Evolutionary conservation across 1,139 yeast genomes (phyloP), one percentile per base, ranked within the genome.

Genomic region (Diutina scorzettiae): DNA sequence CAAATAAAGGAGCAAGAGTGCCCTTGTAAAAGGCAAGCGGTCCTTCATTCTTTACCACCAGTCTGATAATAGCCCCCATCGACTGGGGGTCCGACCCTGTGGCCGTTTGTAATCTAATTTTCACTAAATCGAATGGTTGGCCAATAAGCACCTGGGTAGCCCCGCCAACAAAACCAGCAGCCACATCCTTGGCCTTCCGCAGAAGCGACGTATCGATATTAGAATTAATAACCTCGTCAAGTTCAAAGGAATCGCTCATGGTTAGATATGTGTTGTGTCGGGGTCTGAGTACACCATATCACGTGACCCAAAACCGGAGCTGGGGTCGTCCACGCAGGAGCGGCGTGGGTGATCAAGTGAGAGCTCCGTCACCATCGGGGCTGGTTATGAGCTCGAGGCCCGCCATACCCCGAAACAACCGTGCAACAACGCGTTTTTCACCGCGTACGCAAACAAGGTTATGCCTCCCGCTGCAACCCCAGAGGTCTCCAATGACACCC

Each of bases 91-190:
- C 8, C 60, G 19, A n/a, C 11, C 19, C n/a, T 23, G 14, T 47
- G 1, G 70, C 59, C 0, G 85, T 77, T 51, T 79, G 86, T 48
- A 78, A 63, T 43, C 84, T 59, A 27, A 80, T 76, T 52, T 80
- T 79, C 48, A 79, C 80, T 47, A 79, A 66, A 56, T 79, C 86
- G 43, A 81, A 80, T 8, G 86, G 86, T 55, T 79, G 87, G 8
- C 87, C 87, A 23, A 81, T 78, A 36, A 81, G 63, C 3, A 81
- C 87, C 57, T 81, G 89, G 0, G 81, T 80, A 17, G 83, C 73
- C 23, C 74, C 74, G 2, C 74, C 74, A 5, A 69, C 58, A 47
- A 69, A 69, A 2, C 74, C 75, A 2, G 74, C 73, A 4, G 68
- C 56, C 54, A 77, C 69, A 51, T 80, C 87, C 51, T 80, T 80